These are phyloP conservation scores for Wickerhamomyces bisporus DNA, from an alignment of 805 yeast species.

Conservation along the genomic window DNA sequence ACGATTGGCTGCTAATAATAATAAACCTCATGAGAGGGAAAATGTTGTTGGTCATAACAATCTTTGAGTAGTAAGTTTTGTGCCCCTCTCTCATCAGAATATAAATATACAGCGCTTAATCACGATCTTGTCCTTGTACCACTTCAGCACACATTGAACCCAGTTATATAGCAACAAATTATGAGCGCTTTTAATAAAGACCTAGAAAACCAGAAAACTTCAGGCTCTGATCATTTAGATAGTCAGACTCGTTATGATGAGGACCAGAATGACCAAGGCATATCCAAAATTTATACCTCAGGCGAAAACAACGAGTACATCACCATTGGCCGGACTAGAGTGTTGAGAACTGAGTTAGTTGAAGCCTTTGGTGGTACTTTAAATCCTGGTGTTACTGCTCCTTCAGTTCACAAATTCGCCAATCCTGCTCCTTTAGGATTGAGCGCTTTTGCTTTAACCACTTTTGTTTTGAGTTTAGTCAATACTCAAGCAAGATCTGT, in stretches of 20 bases:
- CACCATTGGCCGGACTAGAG: conserved; percentile 67
- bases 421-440: conserved; percentile 66
- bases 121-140: no score
- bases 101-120: no score
- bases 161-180: not conserved
- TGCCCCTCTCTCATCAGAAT: no score
- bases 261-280: conserved; percentile 6
- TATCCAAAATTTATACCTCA: conserved; percentile 27
- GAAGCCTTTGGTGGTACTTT: conserved; percentile 80
- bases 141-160: not conserved
- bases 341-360: conserved; percentile 52
- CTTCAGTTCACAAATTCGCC: conserved; percentile 54
- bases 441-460: conserved; percentile 56
- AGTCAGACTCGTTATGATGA: conserved; percentile 5
- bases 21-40: no score
- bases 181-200: not conserved
- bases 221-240: conserved; percentile 1
- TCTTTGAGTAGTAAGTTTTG: no score
- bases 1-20: no score
- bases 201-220: not conserved
- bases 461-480: conserved; percentile 52
- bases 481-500: conserved; percentile 54
- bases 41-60: no score
- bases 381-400: conserved; percentile 61
- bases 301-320: conserved; percentile 58